Evolutionary conservation across 257 asterid species (phyloP).

Genomic region (Plantago elongata): DNA sequence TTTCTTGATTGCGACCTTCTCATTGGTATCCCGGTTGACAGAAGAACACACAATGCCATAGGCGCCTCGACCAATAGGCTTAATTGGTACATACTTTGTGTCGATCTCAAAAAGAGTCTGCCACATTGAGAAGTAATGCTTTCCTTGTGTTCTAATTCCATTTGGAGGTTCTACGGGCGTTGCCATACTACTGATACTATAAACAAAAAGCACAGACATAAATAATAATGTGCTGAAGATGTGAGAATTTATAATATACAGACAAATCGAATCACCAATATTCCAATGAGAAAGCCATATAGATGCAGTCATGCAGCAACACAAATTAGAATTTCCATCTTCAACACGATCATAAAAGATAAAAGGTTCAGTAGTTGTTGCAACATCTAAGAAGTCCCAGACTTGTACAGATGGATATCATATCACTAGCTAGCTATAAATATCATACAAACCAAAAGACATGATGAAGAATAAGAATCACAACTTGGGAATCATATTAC

Average conservation of each 20-base stretch:
- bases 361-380: not conserved
- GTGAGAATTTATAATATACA: not conserved
- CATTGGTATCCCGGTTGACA: constrained; percentile 48
- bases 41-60: constrained; percentile 69
- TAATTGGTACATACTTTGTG: constrained; percentile 58
- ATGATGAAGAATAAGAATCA: not conserved
- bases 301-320: not conserved
- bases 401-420: not conserved
- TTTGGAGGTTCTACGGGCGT: constrained; percentile 72
- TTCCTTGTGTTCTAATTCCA: constrained; percentile 43
- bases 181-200: constrained; percentile 40
- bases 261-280: not conserved
- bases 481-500: not conserved
- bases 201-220: not conserved
- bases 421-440: not conserved
- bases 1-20: constrained; percentile 63
- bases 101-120: constrained; percentile 59
- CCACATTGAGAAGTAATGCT: constrained; percentile 66
- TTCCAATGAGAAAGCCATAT: not conserved
- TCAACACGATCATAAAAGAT: not conserved
- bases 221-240: constrained; percentile 4
- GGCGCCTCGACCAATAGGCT: constrained; percentile 72
- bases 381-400: too few species aligned
- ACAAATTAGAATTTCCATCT: not conserved
- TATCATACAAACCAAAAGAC: not conserved